These are phyloP conservation scores for Evansstolkia leycettana DNA, from an alignment of 495 filamentous ascomycete species.

Conservation along the genomic window DNA sequence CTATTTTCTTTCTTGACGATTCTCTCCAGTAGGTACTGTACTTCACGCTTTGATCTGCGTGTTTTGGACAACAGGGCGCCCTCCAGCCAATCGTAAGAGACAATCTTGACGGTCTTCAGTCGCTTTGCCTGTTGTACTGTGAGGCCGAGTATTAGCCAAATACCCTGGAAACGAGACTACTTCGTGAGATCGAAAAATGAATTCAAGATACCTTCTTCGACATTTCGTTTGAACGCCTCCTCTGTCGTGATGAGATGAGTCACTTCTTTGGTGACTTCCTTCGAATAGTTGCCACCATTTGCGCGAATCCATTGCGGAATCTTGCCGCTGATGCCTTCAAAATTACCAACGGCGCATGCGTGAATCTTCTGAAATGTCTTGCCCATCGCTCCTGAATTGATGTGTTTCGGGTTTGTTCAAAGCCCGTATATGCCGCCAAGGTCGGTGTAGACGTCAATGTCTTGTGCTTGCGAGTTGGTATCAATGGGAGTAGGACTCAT, in stretches of 20 bases:
- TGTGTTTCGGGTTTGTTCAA: too few species aligned
- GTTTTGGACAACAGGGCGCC: slow-evolving; percentile 30
- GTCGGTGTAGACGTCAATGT: too few species aligned
- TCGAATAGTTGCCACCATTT: slow-evolving; percentile 37
- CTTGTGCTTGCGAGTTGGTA: too few species aligned
- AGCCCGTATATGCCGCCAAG: too few species aligned
- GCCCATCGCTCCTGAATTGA: slow-evolving; percentile 12
- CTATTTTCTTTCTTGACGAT: slow-evolving; percentile 17
- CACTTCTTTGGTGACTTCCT: slow-evolving; percentile 24
- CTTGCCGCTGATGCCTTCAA: slow-evolving; percentile 25
- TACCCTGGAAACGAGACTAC: neutral
- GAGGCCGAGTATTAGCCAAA: neutral
- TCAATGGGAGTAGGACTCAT: too few species aligned
- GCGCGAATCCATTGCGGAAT: slow-evolving; percentile 41
- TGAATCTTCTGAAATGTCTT: slow-evolving; percentile 19
- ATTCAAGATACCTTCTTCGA: slow-evolving; percentile 27
- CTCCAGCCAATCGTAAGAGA: slow-evolving; percentile 51
- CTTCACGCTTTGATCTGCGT: slow-evolving; percentile 23
- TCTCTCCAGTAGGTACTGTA: slow-evolving; percentile 32
- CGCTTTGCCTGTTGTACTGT: slow-evolving; percentile 31
- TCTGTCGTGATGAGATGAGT: slow-evolving; percentile 51
- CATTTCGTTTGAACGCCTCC: slow-evolving; percentile 35
- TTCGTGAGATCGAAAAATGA: neutral
- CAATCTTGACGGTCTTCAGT: slow-evolving; percentile 34
- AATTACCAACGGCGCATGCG: slow-evolving; percentile 24